Evolutionary conservation across 805 yeast species (phyloP).

Genomic region (Clavispora phyllophila): DNA sequence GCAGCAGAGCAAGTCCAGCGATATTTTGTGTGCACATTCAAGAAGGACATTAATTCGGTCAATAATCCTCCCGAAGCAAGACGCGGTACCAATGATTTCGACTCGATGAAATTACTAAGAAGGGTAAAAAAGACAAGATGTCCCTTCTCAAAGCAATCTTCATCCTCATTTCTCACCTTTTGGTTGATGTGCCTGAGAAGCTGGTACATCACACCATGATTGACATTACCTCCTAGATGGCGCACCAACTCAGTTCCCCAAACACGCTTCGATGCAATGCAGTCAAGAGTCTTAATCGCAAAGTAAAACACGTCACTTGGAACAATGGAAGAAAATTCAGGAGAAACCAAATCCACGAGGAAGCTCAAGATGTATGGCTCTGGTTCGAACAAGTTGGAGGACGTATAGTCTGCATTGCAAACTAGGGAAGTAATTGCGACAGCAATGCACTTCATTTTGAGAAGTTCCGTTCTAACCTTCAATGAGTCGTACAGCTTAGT

Average conservation of each 20-base stretch:
- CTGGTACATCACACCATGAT: constrained; percentile 78
- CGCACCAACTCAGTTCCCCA: constrained; percentile 76
- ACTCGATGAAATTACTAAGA: constrained; percentile 56
- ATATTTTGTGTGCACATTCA: constrained; percentile 46
- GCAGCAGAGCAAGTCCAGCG: constrained; percentile 62
- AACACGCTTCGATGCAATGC: constrained; percentile 58
- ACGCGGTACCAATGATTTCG: constrained; percentile 49
- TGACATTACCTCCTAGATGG: constrained; percentile 78
- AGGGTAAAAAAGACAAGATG: constrained; percentile 57
- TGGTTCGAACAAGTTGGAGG: constrained; percentile 62
- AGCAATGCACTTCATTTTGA: constrained; percentile 61
- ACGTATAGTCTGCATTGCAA: constrained; percentile 52
- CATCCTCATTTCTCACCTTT: constrained; percentile 37
- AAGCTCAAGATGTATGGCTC: constrained; percentile 67
- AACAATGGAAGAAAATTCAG: constrained; percentile 46
- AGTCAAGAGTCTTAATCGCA: constrained; percentile 64
- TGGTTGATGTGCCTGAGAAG: constrained; percentile 60
- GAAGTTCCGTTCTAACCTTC: constrained; percentile 51
- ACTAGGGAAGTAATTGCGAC: constrained; percentile 59
- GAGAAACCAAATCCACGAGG: constrained; percentile 66
- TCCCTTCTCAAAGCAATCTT: constrained; percentile 29
- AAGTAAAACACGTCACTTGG: constrained; percentile 51
- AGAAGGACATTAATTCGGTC: constrained; percentile 56
- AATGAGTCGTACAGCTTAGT: constrained; percentile 49
- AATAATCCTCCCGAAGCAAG: constrained; percentile 74